Evolutionary conservation across 1,284 basidiomycete species (phyloP).

Genomic region (Ceratobasidium sp.): DNA sequence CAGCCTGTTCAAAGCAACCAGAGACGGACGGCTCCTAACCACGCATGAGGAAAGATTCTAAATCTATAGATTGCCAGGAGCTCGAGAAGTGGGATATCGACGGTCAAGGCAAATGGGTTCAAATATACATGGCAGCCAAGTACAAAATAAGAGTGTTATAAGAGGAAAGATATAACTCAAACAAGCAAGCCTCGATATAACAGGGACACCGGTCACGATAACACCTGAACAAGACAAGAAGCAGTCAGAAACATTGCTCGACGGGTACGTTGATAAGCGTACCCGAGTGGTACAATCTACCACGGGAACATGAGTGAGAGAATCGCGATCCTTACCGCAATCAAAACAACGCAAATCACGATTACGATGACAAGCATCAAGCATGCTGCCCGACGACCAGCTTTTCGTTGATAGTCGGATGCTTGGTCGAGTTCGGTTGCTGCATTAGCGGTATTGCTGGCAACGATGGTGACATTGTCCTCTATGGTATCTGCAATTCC

Average conservation of each 20-base stretch:
- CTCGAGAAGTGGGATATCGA: neutral
- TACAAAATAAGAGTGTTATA: neutral
- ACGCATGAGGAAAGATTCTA: too few species aligned
- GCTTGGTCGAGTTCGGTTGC: slow-evolving; percentile 91
- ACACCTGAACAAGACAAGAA: neutral
- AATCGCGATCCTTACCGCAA: slow-evolving; percentile 76
- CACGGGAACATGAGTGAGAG: slow-evolving; percentile 44
- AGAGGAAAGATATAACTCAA: neutral
- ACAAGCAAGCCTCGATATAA: neutral
- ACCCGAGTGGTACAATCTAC: slow-evolving; percentile 25
- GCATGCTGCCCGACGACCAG: slow-evolving; percentile 90
- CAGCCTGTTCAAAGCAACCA: too few species aligned
- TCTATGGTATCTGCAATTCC: slow-evolving; percentile 89
- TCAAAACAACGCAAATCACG: slow-evolving; percentile 89
- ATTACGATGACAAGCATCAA: slow-evolving; percentile 89
- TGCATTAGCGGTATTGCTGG: slow-evolving; percentile 86
- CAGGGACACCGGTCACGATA: neutral
- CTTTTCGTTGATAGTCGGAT: slow-evolving; percentile 94
- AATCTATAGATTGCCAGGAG: neutral
- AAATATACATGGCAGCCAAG: neutral
- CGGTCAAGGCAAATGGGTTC: neutral
- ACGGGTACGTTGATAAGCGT: neutral
- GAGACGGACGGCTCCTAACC: too few species aligned
- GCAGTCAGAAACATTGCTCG: neutral
- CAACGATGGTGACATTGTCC: slow-evolving; percentile 90